Evolutionary conservation across 495 filamentous ascomycete species (phyloP).

Genomic region (Penicillium cataractarum): DNA sequence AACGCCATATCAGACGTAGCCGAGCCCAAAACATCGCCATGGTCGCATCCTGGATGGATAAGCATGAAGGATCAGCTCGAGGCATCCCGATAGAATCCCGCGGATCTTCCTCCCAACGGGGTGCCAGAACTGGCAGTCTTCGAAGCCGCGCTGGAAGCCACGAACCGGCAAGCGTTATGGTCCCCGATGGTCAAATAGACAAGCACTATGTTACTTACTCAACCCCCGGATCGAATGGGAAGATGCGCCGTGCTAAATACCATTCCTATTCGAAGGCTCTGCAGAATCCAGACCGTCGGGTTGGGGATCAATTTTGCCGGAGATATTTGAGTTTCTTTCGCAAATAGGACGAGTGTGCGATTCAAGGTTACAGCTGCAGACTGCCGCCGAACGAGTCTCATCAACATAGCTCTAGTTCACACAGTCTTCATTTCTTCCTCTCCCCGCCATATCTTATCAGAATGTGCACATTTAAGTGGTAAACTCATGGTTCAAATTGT

Average conservation of each 20-base stretch:
- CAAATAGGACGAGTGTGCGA: too few relatives aligned
- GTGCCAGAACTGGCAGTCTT: neutral
- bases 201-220: neutral
- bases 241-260: neutral
- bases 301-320: neutral
- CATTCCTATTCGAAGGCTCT: neutral
- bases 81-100: neutral
- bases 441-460: neutral
- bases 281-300: neutral
- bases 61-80: neutral
- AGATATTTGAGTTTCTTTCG: neutral
- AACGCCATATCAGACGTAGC: neutral
- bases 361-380: too few relatives aligned
- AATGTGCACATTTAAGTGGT: too few relatives aligned
- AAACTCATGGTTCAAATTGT: too few relatives aligned
- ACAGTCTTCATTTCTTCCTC: neutral
- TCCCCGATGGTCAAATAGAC: neutral
- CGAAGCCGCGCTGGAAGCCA: neutral
- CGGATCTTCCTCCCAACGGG: neutral
- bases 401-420: neutral
- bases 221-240: neutral
- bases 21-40: neutral
- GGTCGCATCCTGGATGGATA: neutral
- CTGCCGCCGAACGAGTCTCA: neutral
- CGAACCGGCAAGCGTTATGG: neutral